These are phyloP conservation scores for Tripterygium wilfordii DNA, from an alignment of 177 flowering plant genomes.

Conservation along the genomic window DNA sequence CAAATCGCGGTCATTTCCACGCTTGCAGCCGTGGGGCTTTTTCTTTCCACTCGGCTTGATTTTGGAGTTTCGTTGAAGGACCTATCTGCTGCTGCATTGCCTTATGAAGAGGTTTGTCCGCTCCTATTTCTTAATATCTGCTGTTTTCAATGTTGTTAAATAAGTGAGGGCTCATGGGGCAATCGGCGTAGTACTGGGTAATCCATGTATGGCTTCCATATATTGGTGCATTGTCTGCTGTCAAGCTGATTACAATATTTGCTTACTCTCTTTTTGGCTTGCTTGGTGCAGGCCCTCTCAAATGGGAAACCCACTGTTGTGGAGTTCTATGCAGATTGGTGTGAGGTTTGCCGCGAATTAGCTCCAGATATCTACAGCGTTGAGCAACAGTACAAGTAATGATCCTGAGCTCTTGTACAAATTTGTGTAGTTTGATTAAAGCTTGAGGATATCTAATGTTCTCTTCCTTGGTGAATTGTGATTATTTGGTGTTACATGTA, in stretches of 20 bases:
- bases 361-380: slow-evolving; percentile 94
- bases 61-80: slow-evolving; percentile 92
- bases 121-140: neutral
- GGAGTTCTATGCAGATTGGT: slow-evolving; percentile 99
- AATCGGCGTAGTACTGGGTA: too few species aligned
- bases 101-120: slow-evolving; percentile 72
- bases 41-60: slow-evolving; percentile 60
- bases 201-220: too few species aligned
- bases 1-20: slow-evolving; percentile 55
- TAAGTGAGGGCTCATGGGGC: too few species aligned
- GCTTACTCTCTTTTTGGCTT: slow-evolving; percentile 5
- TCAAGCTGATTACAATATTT: too few species aligned
- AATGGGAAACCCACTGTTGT: slow-evolving; percentile 96
- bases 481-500: too few species aligned
- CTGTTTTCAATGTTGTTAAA: too few species aligned
- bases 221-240: too few species aligned
- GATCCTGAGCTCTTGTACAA: neutral
- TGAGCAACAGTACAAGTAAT: slow-evolving; percentile 89
- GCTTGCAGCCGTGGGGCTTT: slow-evolving; percentile 67
- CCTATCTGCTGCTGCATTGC: slow-evolving; percentile 67
- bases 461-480: too few species aligned
- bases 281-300: slow-evolving; percentile 61
- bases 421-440: too few species aligned
- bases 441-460: too few species aligned
- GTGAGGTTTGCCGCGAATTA: slow-evolving; percentile 94